Conservation (phyloP, 768 basidiomycete genomes). For the Pulveroboletus ravenelii region DNA sequence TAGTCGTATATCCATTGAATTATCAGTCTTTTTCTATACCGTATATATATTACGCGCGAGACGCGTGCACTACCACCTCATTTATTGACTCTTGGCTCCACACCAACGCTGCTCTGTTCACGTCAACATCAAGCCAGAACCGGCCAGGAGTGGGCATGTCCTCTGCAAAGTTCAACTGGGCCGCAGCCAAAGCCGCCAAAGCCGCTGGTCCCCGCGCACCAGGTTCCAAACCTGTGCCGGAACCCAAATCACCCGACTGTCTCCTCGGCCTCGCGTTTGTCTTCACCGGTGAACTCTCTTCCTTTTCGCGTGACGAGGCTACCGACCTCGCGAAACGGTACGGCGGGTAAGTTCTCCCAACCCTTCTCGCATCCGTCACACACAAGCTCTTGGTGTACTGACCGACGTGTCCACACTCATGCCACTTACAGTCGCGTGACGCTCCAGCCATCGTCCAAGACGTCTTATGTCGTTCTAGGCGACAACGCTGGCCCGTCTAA, state of each 20-base stretch:
- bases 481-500: slow-evolving; percentile 86
- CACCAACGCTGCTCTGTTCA: background rate
- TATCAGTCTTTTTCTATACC: background rate
- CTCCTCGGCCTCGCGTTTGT: slow-evolving; percentile 87
- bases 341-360: slow-evolving; percentile 84
- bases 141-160: background rate
- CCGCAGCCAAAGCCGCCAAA: slow-evolving; percentile 55
- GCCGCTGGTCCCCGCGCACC: slow-evolving; percentile 52
- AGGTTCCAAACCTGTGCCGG: slow-evolving; percentile 59
- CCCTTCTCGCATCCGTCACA: too few species aligned
- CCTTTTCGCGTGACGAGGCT: slow-evolving; percentile 85
- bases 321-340: slow-evolving; percentile 86
- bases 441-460: slow-evolving; percentile 82
- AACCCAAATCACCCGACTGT: slow-evolving; percentile 74
- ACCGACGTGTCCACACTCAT: background rate
- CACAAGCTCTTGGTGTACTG: background rate
- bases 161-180: slow-evolving; percentile 38
- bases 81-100: background rate
- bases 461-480: slow-evolving; percentile 85
- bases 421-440: slow-evolving; percentile 72
- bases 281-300: slow-evolving; percentile 89
- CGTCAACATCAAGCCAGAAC: slow-evolving; percentile 3
- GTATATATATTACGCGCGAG: background rate
- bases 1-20: background rate
- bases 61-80: background rate